These are phyloP conservation scores for Dovyalis caffra DNA, from an alignment of 345 rosid species.

Conservation along the genomic window DNA sequence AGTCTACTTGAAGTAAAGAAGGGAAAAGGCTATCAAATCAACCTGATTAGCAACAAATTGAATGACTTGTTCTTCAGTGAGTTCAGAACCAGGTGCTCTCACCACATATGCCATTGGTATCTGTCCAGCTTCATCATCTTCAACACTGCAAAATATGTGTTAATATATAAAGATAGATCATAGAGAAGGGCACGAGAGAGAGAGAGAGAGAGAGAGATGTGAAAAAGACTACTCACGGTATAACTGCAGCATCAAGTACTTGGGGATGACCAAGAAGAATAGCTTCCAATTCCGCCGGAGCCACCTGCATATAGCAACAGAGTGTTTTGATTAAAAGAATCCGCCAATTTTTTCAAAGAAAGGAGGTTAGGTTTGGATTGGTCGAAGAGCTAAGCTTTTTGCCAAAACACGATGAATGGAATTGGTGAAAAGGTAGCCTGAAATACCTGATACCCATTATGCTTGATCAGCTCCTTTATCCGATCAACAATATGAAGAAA, in stretches of 20 bases:
- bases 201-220: not conserved
- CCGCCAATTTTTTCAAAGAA: not conserved
- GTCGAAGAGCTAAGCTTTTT: not conserved
- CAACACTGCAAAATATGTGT: slow-evolving; percentile 35
- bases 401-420: not conserved
- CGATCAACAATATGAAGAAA: slow-evolving; percentile 53
- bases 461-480: slow-evolving; percentile 73
- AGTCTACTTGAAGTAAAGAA: not conserved
- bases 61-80: slow-evolving; percentile 51
- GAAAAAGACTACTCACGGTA: slow-evolving; percentile 42
- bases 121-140: slow-evolving; percentile 66
- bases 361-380: not conserved
- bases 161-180: not conserved
- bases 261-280: slow-evolving; percentile 51
- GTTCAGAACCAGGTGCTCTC: slow-evolving; percentile 38
- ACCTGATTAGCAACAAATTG: slow-evolving; percentile 60
- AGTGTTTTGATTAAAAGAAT: not conserved
- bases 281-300: slow-evolving; percentile 69
- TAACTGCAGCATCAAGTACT: slow-evolving; percentile 55
- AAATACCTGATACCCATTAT: slow-evolving; percentile 60
- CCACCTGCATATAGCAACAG: slow-evolving; percentile 40
- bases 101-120: slow-evolving; percentile 71
- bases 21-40: not conserved
- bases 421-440: not conserved
- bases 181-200: too few species aligned